Conservation (phyloP, 306 rosid species). For the Parietaria judaica region DNA sequence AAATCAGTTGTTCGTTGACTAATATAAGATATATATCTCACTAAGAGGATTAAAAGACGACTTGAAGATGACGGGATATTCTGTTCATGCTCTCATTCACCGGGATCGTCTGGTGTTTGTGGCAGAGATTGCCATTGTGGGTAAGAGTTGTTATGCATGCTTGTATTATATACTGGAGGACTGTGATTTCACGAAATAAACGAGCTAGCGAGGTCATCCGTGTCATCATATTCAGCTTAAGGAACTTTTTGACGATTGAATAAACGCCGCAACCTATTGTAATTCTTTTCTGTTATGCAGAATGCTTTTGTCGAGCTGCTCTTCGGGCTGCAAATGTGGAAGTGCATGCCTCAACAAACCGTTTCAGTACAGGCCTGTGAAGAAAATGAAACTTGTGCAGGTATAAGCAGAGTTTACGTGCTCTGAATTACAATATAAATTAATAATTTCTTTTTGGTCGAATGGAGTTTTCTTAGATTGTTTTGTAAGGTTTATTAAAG, state of each 20-base stretch:
- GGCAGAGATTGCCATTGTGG: constrained; percentile 91
- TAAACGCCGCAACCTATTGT: no score
- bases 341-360: constrained; percentile 74
- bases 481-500: no score
- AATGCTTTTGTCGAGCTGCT: constrained; percentile 92
- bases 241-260: no score
- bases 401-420: constrained; percentile 27
- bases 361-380: constrained; percentile 67
- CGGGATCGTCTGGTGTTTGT: constrained; percentile 60
- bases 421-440: not conserved
- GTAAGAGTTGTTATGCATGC: constrained; percentile 36
- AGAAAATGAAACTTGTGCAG: constrained; percentile 83
- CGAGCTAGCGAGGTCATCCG: no score
- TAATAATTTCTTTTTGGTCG: not conserved
- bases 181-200: no score
- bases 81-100: constrained; percentile 57
- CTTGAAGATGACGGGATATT: constrained; percentile 90
- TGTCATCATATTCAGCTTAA: no score
- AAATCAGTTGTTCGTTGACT: not conserved
- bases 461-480: not conserved
- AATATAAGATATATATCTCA: constrained; percentile 67
- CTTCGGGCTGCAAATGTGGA: constrained; percentile 89
- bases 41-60: constrained; percentile 68
- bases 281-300: constrained; percentile 25
- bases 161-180: no score